Evolutionary conservation across 2,329 filamentous ascomycete species (phyloP).

Genomic region (Cercospora sp.): DNA sequence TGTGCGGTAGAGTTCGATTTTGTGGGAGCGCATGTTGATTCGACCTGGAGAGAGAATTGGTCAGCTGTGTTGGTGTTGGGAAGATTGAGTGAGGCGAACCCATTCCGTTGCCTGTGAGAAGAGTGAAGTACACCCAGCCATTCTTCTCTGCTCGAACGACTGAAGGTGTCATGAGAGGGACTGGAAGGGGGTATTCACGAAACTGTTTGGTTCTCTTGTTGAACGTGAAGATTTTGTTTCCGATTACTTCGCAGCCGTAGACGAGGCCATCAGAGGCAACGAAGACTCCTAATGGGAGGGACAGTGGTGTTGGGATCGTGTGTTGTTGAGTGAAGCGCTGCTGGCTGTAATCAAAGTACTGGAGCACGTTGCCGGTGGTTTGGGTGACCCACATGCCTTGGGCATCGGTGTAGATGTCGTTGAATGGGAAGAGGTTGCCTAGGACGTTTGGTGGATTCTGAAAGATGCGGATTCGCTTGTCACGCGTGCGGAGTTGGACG

Average conservation of each 20-base stretch:
- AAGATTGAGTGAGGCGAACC: neutral
- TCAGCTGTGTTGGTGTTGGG: neutral
- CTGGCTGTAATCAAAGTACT: conserved; percentile 21
- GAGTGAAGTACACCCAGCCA: conserved; percentile 24
- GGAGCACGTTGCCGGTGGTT: conserved; percentile 25
- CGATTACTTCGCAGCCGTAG: conserved; percentile 23
- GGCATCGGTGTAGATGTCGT: conserved; percentile 24
- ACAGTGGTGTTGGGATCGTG: conserved; percentile 20
- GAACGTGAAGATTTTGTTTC: conserved; percentile 24
- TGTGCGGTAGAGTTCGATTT: conserved; percentile 18
- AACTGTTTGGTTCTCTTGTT: conserved; percentile 13
- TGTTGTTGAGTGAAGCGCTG: conserved; percentile 21
- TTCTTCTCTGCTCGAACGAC: conserved; percentile 23
- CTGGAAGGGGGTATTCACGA: conserved; percentile 18
- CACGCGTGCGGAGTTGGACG: conserved; percentile 20
- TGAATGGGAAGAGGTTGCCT: conserved; percentile 28
- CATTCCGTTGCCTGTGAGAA: conserved; percentile 21
- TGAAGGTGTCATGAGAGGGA: conserved; percentile 21
- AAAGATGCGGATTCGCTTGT: conserved; percentile 20
- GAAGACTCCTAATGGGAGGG: conserved; percentile 23
- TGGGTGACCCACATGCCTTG: conserved; percentile 28
- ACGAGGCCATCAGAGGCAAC: conserved; percentile 23
- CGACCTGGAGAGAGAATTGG: neutral
- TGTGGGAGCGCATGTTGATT: conserved; percentile 23
- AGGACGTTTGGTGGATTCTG: conserved; percentile 22